A percentile compares a stretch with the other conserved stretches of the same genome.
phyloP scores from a whole-genome alignment of 1,139 yeast genomes.

The Magnusiomyces fungicola region DNA sequence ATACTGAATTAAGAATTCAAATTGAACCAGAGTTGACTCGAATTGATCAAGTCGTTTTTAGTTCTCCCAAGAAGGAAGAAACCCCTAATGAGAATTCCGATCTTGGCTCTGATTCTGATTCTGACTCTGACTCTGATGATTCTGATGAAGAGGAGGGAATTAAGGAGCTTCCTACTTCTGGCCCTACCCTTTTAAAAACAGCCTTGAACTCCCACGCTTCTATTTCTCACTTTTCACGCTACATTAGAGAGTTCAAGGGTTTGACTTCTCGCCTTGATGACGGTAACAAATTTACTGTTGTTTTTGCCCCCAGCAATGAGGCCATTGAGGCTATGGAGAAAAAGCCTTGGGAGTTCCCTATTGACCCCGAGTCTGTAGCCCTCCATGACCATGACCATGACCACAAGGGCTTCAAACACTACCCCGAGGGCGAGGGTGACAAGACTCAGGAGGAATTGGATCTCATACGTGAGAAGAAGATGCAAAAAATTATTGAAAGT shows the following conservation, averaged over 20 bases:
- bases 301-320: slow-evolving; percentile 32
- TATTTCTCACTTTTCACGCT: slow-evolving; percentile 31
- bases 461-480: slow-evolving; percentile 16
- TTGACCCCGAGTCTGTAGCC: slow-evolving; percentile 21
- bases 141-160: neutral
- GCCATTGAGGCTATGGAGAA: slow-evolving; percentile 27
- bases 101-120: neutral
- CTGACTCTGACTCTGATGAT: neutral
- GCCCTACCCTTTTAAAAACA: slow-evolving; percentile 30
- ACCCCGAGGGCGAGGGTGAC: slow-evolving; percentile 2
- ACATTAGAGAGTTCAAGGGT: slow-evolving; percentile 27
- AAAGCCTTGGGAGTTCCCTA: slow-evolving; percentile 34
- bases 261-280: slow-evolving; percentile 26
- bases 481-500: slow-evolving; percentile 24
- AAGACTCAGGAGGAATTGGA: slow-evolving; percentile 16
- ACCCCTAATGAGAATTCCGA: neutral
- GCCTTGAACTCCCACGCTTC: slow-evolving; percentile 29
- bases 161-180: slow-evolving; percentile 10
- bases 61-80: neutral
- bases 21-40: neutral
- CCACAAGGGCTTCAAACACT: neutral
- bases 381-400: neutral
- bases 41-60: neutral
- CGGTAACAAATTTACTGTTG: slow-evolving; percentile 25
- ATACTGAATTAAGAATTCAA: neutral